Conservation (phyloP, 2,329 filamentous ascomycete species). For the Monosporascus sp. region DNA sequence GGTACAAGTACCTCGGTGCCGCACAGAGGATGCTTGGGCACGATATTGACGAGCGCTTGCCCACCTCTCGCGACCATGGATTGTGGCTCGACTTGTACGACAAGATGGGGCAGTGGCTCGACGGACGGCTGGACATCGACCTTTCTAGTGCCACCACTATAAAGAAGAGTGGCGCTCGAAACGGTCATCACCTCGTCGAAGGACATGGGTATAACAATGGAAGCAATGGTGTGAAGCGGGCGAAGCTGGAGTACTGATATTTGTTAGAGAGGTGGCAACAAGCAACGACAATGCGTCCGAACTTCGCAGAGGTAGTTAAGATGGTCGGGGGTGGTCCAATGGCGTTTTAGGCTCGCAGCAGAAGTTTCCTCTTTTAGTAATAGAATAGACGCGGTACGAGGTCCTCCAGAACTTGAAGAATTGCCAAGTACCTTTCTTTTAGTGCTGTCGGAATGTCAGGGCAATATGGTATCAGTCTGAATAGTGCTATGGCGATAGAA, state of each 20-base stretch:
- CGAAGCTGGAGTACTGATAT: not conserved
- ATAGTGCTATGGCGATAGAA: too few relatives aligned
- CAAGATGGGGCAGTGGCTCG: conserved; percentile 29
- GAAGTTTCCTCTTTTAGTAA: too few relatives aligned
- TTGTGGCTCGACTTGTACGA: conserved; percentile 36
- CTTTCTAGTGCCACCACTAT: conserved; percentile 12
- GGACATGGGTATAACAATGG: not conserved
- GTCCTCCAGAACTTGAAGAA: too few relatives aligned
- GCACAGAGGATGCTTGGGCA: conserved; percentile 43
- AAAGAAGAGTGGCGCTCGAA: conserved; percentile 7
- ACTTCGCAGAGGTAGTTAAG: not conserved
- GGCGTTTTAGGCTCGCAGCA: too few relatives aligned
- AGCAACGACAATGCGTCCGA: not conserved
- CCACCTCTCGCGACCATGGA: conserved; percentile 31
- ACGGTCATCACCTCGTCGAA: conserved; percentile 1
- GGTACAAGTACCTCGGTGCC: conserved; percentile 41
- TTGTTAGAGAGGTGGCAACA: too few relatives aligned
- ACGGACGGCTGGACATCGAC: conserved; percentile 20
- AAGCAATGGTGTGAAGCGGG: not conserved
- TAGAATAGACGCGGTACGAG: too few relatives aligned
- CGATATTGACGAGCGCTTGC: conserved; percentile 33
- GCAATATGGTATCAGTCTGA: too few relatives aligned
- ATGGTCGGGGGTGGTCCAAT: not conserved
- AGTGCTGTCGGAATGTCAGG: too few relatives aligned
- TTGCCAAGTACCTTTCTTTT: too few relatives aligned